Percentiles rank a stretch among this genome's conserved stretches.
Conservation (phyloP, 1,284 basidiomycete species). For the Trametes pubescens region DNA sequence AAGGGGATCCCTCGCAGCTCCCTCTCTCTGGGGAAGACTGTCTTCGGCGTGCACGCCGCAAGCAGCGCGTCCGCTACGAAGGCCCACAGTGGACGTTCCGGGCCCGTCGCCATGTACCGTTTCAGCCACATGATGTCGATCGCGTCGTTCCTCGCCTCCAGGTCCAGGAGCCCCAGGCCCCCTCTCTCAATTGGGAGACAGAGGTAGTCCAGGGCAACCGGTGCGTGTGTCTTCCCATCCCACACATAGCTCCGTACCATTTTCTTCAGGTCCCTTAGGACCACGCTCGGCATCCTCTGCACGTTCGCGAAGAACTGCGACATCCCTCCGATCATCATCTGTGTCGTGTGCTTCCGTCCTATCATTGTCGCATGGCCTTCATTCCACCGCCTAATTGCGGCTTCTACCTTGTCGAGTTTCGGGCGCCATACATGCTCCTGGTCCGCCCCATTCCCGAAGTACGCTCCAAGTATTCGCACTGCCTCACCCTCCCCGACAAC, state of each 20-base stretch:
- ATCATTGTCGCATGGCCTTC: slow-evolving; percentile 23
- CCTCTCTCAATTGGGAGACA: slow-evolving; percentile 12
- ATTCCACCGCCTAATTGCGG: slow-evolving; percentile 33
- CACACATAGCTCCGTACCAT: slow-evolving; percentile 36
- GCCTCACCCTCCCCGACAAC: slow-evolving; percentile 38
- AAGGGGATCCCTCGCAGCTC: slow-evolving; percentile 18
- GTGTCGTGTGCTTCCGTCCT: slow-evolving; percentile 31
- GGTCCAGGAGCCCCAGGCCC: slow-evolving; percentile 35
- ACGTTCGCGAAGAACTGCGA: slow-evolving; percentile 41
- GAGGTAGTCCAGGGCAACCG: slow-evolving; percentile 13
- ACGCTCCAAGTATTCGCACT: slow-evolving; percentile 40
- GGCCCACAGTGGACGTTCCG: slow-evolving; percentile 35
- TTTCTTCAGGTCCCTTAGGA: slow-evolving; percentile 10
- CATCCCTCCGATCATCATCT: slow-evolving; percentile 35
- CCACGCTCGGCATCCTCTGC: slow-evolving; percentile 34
- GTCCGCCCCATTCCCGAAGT: slow-evolving; percentile 37
- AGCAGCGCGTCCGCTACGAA: slow-evolving; percentile 36
- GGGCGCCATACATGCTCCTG: slow-evolving; percentile 8
- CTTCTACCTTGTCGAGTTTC: slow-evolving; percentile 5
- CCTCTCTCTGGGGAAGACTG: not conserved
- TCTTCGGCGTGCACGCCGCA: too few species aligned
- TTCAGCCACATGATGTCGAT: slow-evolving; percentile 39
- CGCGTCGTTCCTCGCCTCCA: slow-evolving; percentile 38
- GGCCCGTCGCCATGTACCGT: slow-evolving; percentile 26
- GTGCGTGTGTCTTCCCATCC: slow-evolving; percentile 16